Evolutionary conservation across 2,329 filamentous ascomycete genomes (phyloP), one percentile per base, ranked within the genome.

Genomic region (Colletotrichum cordylinicola): DNA sequence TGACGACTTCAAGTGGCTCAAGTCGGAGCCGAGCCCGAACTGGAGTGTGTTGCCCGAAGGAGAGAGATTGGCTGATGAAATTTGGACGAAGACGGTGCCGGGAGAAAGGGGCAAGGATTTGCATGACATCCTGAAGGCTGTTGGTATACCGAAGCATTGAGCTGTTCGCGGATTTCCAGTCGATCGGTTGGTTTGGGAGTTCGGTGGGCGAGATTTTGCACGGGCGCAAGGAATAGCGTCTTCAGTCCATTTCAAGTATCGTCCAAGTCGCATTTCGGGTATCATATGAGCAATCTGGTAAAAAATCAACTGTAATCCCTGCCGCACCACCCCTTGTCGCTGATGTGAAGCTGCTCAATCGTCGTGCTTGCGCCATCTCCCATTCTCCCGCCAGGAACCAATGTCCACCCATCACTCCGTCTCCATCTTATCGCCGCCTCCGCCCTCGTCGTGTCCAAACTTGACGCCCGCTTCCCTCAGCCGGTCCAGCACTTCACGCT

Each of bases 1-100:
- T 18, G 95, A 98, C 83, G 97, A 99, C 83, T 99, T 99, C 88
- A 98, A 98, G 85, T 98, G 97, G 97, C 90, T 98, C 78, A 98
- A 96, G 84, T 89, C 91, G 18, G 95, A 94, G 74, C 91, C 92
- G 35, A 98, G 95, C 82, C 97, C 97, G 3, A 96, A 99, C 82
- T 99, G 96, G 95, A 91, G 88, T 39, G 85, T 95, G 4, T 80
- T 98, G 27, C 87, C 91, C 2, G 89, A 92, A 68, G 87, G 87
- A 2, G 86, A 93, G 70, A 89, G 90, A 29, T 85, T 96, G 15
- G 79, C 85, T 0, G 91, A 93, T 2, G 87, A 90, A 3, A 86
- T 94, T 1, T 98, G 96, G 96, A 90, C 88, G 66, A 89, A 91
- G 37, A 87, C 92, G 13, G 91, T 96, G 13, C 90, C 90, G 12